A percentile compares a stretch with the other conserved stretches of the same genome.
Conservation (phyloP, 1,284 basidiomycete species). For the Sporisorium graminicola region DNA sequence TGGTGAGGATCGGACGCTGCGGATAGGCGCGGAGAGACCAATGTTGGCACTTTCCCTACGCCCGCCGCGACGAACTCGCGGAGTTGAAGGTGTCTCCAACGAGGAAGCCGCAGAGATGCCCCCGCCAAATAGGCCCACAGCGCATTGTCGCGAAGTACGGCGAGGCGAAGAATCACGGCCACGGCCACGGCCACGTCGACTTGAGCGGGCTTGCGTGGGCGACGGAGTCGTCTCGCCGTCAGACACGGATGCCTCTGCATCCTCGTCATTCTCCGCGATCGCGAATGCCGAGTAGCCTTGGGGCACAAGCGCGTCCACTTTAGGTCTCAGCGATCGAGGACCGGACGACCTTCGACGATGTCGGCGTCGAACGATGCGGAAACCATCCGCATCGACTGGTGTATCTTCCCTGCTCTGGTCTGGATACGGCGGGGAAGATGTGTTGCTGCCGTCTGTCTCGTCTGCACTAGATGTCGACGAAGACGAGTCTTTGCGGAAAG, state of each 20-base stretch:
- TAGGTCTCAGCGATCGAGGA: constrained; percentile 49
- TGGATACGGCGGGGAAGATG: constrained; percentile 12
- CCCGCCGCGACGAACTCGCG: constrained; percentile 17
- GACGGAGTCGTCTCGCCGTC: constrained; percentile 36
- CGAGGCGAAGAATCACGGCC: constrained; percentile 39
- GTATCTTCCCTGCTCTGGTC: constrained; percentile 1
- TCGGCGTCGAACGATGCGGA: constrained; percentile 41
- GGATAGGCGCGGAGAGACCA: constrained; percentile 25
- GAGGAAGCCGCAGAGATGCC: constrained; percentile 16
- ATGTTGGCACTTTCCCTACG: constrained; percentile 25
- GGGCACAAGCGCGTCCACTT: constrained; percentile 58
- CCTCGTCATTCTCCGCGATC: constrained; percentile 22
- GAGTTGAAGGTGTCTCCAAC: not conserved
- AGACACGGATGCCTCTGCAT: constrained; percentile 21
- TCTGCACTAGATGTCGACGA: constrained; percentile 31
- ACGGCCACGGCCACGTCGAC: constrained; percentile 20
- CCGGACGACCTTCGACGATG: constrained; percentile 35
- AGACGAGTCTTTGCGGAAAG: constrained; percentile 17
- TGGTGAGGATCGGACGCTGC: constrained; percentile 50
- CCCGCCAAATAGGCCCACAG: constrained; percentile 57
- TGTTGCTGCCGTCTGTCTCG: constrained; percentile 19
- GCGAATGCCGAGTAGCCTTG: constrained; percentile 52
- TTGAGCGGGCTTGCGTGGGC: constrained; percentile 7
- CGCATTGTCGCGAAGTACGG: constrained; percentile 50
- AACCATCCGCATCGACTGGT: constrained; percentile 44